Base-by-base conservation (phyloP, 768 basidiomycete species). In the Hericium erinaceus region DNA sequence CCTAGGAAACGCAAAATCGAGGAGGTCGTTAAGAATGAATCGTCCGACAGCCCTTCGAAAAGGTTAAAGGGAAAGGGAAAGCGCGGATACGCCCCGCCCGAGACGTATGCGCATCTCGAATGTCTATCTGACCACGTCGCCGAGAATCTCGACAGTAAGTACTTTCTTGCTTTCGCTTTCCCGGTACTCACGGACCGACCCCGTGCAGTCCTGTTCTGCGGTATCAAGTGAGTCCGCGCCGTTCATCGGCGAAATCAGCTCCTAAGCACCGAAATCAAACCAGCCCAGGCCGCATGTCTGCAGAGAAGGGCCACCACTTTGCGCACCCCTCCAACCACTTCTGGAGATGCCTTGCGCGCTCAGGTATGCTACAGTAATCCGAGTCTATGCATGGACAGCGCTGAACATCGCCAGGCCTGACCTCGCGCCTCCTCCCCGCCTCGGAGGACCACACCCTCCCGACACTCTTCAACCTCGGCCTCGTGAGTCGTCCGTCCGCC, bases 291-390 rank as follows among this genome's bases (percentile, higher is more conserved):
- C 69, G 77, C 60, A 77, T 73, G 66, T 91, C 89, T 0, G 84
- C 87, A 0, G 75, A 76, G 57, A 74, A 76, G 2, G 91, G 91
- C 0, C 87, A 89, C 67, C 90, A 93, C 67, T 94, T 83, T 63
- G 87, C 83, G 1, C 81, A 87, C 64, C 84, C 83, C 0, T 84
- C 83, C 2, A 93, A 94, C 64, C 89, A 91, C 61, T 92, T 92
- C 68, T 92, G 87, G 87, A 73, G 70, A 48, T 87, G 87, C 58
- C 73, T 94, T 0, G 74, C 87, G 62, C 74, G 74, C 46, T 83
- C 87, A 48, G 85, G 89, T 82, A 22, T 2, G 22, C 22, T 22
- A n/a, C n/a, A n/a, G n/a, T n/a, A 61, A 8, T 4, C 28, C 28
- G 28, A 33, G 28, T 33, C 8, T 33, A 33, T 33, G 28, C 28